Evolutionary conservation across 192 early-diverging fungal genomes (phyloP), one percentile per base, ranked within the genome.

Genomic region (Physocladia obscura): DNA sequence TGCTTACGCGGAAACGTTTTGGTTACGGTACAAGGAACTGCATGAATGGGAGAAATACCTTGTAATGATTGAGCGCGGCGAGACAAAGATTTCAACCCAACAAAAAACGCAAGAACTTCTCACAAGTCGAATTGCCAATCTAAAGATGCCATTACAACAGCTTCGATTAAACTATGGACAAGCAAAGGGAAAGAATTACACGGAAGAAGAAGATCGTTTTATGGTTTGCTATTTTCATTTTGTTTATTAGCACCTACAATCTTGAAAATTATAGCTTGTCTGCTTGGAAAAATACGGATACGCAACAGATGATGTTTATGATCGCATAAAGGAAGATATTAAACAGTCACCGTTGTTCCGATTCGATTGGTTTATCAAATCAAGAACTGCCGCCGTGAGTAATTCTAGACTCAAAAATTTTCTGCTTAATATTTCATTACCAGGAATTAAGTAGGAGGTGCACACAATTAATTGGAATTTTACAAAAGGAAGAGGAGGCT

Each of bases 361-460:
- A 36, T 99, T 99, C 74, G 93, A 99, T 71, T 99, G 95, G 95
- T 99, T 95, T 79, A 87, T 99, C 67, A 97, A 97, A 77, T 94
- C 93, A 38, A 83, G 97, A 36, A 96, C 94, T 31, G 77, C 93
- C 17, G 62, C 49, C n/a, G 79, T 79, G 36, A 34, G 67, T 47
- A 29, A 3, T 31, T 57, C 39, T 56, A 1, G 31, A 69, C 21
- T 34, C n/a, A n/a, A n/a, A n/a, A n/a, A n/a, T n/a, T n/a, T n/a
- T 13, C 30, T 24, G 34, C 17, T 72, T 38, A 26, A 1, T 22
- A 29, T 54, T 13, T 1, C 2, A 37, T 19, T 50, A n/a, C n/a
- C 30, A 74, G 75, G 75, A 76, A 54, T 30, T 75, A 21, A 58
- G 62, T 34, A 51, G 54, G 27, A 57, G 74, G 21, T 70, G 68